phyloP scores from a whole-genome alignment of 2,329 filamentous ascomycete genomes.

The Aspergillus tubingensis region DNA sequence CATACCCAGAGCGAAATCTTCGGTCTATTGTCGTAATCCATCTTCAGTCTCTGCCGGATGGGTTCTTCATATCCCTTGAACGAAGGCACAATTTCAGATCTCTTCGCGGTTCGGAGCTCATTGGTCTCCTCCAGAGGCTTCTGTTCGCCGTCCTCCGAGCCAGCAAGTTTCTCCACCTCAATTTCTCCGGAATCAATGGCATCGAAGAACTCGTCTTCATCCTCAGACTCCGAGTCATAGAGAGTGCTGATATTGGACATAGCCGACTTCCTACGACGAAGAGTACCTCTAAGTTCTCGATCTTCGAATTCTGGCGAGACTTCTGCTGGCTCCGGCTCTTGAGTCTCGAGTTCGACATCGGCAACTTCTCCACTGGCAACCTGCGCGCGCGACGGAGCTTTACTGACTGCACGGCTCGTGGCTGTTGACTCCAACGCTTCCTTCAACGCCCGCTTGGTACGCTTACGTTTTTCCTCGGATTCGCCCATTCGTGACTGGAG shows the following conservation, averaged over 20 bases:
- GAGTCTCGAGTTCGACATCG: constrained; percentile 39
- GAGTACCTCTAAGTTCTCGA: constrained; percentile 18
- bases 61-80: constrained; percentile 93
- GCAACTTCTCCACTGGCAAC: constrained; percentile 37
- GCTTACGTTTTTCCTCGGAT: constrained; percentile 83
- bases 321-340: constrained; percentile 14
- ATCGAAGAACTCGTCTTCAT: constrained; percentile 90
- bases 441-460: constrained; percentile 84
- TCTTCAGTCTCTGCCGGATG: constrained; percentile 73
- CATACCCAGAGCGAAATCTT: constrained; percentile 95
- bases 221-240: constrained; percentile 74
- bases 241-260: constrained; percentile 72
- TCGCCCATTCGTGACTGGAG: constrained; percentile 85
- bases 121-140: constrained; percentile 42
- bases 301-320: constrained; percentile 13
- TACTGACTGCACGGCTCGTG: constrained; percentile 41
- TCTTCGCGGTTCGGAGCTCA: constrained; percentile 52
- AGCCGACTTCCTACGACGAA: constrained; percentile 63
- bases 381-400: constrained; percentile 31
- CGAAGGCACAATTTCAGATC: constrained; percentile 69
- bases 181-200: constrained; percentile 92
- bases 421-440: constrained; percentile 70
- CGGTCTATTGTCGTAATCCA: constrained; percentile 89
- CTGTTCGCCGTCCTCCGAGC: constrained; percentile 49
- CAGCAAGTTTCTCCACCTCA: constrained; percentile 62